Evolutionary conservation across 2,329 filamentous ascomycete species (phyloP).

Genomic region (Furcasterigmium furcatum): DNA sequence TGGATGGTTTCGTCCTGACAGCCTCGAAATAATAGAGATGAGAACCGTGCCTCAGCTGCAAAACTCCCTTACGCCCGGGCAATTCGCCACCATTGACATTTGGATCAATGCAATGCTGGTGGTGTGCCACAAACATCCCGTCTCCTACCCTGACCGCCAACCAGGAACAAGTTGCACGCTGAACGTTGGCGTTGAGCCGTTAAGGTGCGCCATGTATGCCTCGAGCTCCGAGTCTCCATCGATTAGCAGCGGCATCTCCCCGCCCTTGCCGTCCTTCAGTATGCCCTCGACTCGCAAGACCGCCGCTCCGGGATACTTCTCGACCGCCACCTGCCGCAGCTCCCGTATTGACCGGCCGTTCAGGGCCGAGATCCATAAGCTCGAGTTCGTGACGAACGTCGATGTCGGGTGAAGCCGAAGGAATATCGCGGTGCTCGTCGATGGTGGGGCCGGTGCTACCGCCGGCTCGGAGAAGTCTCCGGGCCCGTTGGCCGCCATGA

Average conservation of each 20-base stretch:
- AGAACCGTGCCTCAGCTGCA: too few species aligned
- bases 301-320: conserved; percentile 57
- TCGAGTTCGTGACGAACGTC: conserved; percentile 43
- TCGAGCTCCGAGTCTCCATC: conserved; percentile 69
- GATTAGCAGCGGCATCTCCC: conserved; percentile 62
- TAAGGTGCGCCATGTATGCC: conserved; percentile 66
- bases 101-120: too few species aligned
- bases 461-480: conserved; percentile 25
- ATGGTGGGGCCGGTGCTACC: conserved; percentile 19
- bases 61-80: too few species aligned
- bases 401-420: conserved; percentile 68
- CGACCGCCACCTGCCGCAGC: conserved; percentile 56
- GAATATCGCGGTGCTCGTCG: conserved; percentile 53
- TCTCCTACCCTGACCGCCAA: conserved; percentile 8
- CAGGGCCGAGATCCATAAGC: conserved; percentile 66
- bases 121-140: too few species aligned
- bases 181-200: conserved; percentile 41
- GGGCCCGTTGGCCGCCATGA: conserved; percentile 30
- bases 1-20: too few species aligned
- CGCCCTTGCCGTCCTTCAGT: conserved; percentile 55
- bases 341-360: conserved; percentile 55
- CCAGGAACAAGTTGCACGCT: conserved; percentile 31
- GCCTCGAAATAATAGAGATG: too few species aligned
- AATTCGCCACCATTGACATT: too few species aligned
- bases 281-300: conserved; percentile 64